phyloP scores from a whole-genome alignment of 306 rosid species.

The Malus domestica region ASM211411v1 NC_041798.1:18591501-18592000 shows the following conservation, averaged over 20 bases:
- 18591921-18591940: conserved; percentile 79
- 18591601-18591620: conserved; percentile 73
- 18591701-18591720: conserved; percentile 72
- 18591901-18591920: conserved; percentile 80
- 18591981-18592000: background rate
- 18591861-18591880: conserved; percentile 76
- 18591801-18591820: conserved; percentile 1
- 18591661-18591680: conserved; percentile 68
- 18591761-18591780: background rate
- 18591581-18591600: conserved; percentile 66
- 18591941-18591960: conserved; percentile 53
- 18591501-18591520: conserved; percentile 90
- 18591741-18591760: conserved; percentile 59
- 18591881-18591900: conserved; percentile 79
- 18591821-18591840: conserved; percentile 55
- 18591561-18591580: conserved; percentile 83
- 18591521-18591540: conserved; percentile 58
- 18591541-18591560: conserved; percentile 76
- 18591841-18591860: conserved; percentile 83
- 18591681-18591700: conserved; percentile 79
- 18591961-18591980: background rate
- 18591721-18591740: conserved; percentile 84
- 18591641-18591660: conserved; percentile 76
- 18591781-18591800: background rate
- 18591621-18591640: conserved; percentile 83